These are phyloP conservation scores for Oemleria cerasiformis DNA, from an alignment of 306 rosid genomes.

Conservation along the genomic window DNA sequence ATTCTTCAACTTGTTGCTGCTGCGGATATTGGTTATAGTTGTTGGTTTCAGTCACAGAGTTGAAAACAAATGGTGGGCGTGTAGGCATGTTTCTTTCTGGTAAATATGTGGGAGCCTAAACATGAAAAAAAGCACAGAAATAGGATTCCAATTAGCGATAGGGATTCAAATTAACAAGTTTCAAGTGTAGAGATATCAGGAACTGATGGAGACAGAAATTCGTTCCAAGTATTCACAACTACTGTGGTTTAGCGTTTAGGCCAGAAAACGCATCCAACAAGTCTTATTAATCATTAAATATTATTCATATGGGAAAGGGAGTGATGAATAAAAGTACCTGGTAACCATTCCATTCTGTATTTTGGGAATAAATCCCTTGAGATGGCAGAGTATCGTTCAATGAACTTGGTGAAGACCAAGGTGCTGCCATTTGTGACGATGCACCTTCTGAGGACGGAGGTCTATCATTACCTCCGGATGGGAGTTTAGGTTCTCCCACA, in stretches of 20 bases:
- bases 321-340: constrained; percentile 50
- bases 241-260: not conserved
- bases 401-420: no score
- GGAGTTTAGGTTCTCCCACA: constrained; percentile 43
- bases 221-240: not conserved
- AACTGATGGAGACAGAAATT: not conserved
- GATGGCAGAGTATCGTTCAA: not conserved
- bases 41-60: constrained; percentile 51
- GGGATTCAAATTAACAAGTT: not conserved
- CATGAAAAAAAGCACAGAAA: constrained; percentile 14
- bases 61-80: constrained; percentile 52
- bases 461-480: constrained; percentile 57
- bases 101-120: constrained; percentile 70
- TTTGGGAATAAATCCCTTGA: constrained; percentile 52
- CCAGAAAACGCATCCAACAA: no score
- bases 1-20: constrained; percentile 49
- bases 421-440: constrained; percentile 15
- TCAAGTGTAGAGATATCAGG: not conserved
- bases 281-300: no score
- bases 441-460: constrained; percentile 50
- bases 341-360: constrained; percentile 76
- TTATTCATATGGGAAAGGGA: not conserved
- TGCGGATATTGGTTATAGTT: constrained; percentile 45
- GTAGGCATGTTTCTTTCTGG: constrained; percentile 59
- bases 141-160: not conserved